Base-by-base conservation (phyloP, 176 grass and related monocot species). In the Saccharum officinarum region DNA sequence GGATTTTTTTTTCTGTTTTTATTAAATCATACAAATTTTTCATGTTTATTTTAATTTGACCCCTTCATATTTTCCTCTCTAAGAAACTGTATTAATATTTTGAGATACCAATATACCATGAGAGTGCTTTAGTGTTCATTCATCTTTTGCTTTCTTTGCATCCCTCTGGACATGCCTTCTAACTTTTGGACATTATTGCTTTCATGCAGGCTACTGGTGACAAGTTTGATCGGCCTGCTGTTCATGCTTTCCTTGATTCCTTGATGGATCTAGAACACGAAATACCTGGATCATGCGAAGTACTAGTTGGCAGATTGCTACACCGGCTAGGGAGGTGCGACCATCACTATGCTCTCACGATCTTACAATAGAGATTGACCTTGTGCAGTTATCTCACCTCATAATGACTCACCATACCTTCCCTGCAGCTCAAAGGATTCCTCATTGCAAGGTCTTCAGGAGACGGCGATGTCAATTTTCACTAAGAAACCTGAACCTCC, bases 211-310 rank as follows among this genome's bases (percentile, higher is more conserved):
- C 88, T 80, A 84, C 82, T 81, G 92, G 90, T 12, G 88, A 88
- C 79, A 92, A 92, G 85, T 96, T 91, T 83, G 88, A 92, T 49
- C 75, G 61, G 16, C 86, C 85, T 20, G 57, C 67, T 55, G 78
- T 89, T 82, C 81, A 82, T 81, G 66, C 88, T 86, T 87, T 97
- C 67, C 66, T 89, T 20, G 80, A 92, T 74, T 99, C 97, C 28
- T 71, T 99, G 90, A 94, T 90, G 92, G 90, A 94, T 80, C 65
- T 99, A 64, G 97, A 99, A 75, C 83, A 97, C 50, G 88, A 94
- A 41, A 42, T 92, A 39, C 94, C 97, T 78, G 97, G 97, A 79
- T 97, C 94, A 44, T 99, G 88, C 10, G 97, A 94, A 84, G 80
- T 90, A 50, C 49, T 99, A 31, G 65, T 94, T 62, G 77, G 74